These are phyloP conservation scores for Singerocomus inundabilis DNA, from an alignment of 1,284 basidiomycete species.

Conservation along the genomic window DNA sequence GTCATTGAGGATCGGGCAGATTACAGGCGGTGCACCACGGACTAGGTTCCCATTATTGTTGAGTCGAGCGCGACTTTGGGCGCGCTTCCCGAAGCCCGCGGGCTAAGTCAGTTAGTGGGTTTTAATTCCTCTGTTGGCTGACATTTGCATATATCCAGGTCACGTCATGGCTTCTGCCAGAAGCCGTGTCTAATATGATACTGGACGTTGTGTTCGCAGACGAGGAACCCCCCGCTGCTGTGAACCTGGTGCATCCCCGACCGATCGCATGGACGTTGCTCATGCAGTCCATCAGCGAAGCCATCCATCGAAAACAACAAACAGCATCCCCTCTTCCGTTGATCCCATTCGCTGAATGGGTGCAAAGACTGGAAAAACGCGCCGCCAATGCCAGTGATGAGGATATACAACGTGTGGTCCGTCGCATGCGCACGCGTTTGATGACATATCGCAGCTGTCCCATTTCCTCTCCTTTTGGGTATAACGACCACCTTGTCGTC, in stretches of 20 bases:
- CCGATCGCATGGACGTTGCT: slow-evolving; percentile 19
- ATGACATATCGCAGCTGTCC: neutral
- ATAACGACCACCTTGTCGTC: no score
- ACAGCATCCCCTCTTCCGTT: slow-evolving; percentile 15
- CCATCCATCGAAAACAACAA: slow-evolving; percentile 8
- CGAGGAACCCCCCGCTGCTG: slow-evolving; percentile 10
- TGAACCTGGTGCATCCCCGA: slow-evolving; percentile 32
- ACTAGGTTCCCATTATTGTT: slow-evolving; percentile 27
- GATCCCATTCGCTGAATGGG: slow-evolving; percentile 26
- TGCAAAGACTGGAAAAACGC: slow-evolving; percentile 16
- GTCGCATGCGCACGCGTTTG: neutral
- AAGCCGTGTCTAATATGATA: slow-evolving; percentile 27
- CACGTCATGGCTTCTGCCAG: slow-evolving; percentile 30
- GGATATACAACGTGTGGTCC: neutral
- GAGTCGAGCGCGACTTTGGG: slow-evolving; percentile 23
- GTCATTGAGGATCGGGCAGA: slow-evolving; percentile 26
- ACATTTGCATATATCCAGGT: slow-evolving; percentile 3
- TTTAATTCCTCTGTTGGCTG: neutral
- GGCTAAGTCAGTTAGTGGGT: slow-evolving; percentile 10
- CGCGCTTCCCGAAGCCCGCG: slow-evolving; percentile 20
- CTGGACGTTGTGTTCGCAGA: slow-evolving; percentile 25
- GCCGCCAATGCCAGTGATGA: slow-evolving; percentile 8
- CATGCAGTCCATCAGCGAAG: no score
- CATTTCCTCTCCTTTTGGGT: neutral
- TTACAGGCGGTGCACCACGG: slow-evolving; percentile 21